Percentiles rank a stretch among this genome's conserved stretches.
Conservation (phyloP, 2,329 filamentous ascomycete species). For the Exophiala spinifera region DNA sequence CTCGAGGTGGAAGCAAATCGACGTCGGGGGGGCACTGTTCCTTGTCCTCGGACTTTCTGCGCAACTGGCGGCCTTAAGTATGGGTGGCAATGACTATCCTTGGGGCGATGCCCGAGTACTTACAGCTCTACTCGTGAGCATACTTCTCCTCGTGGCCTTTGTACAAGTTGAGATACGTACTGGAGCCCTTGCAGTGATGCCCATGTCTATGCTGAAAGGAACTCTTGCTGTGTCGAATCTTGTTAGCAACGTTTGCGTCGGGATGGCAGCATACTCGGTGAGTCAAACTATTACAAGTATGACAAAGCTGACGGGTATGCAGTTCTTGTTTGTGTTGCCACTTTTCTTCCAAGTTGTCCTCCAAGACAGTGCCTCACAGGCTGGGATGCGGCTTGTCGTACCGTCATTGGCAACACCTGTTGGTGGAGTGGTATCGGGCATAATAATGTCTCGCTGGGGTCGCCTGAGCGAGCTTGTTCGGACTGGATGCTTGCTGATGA, state of each 20-base stretch:
- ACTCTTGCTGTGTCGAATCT: constrained; percentile 55
- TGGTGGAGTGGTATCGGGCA: constrained; percentile 44
- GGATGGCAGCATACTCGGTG: constrained; percentile 61
- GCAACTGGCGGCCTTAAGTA: constrained; percentile 48
- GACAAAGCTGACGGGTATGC: neutral
- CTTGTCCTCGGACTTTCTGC: constrained; percentile 58
- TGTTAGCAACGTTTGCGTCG: constrained; percentile 58
- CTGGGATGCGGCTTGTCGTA: constrained; percentile 44
- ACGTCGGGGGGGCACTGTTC: constrained; percentile 56
- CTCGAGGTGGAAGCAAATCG: constrained; percentile 52
- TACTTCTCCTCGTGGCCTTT: constrained; percentile 39
- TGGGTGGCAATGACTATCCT: constrained; percentile 47
- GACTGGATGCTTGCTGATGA: constrained; percentile 43
- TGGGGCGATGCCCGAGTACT: constrained; percentile 45
- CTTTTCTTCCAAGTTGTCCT: constrained; percentile 45
- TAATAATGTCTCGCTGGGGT: constrained; percentile 50
- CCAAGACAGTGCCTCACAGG: constrained; percentile 44
- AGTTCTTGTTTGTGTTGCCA: constrained; percentile 49
- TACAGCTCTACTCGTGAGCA: constrained; percentile 37
- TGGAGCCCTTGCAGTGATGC: constrained; percentile 44
- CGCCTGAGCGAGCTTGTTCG: constrained; percentile 42
- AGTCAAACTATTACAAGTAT: constrained; percentile 30
- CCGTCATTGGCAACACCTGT: constrained; percentile 47
- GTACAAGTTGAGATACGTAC: constrained; percentile 42
- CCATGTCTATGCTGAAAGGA: constrained; percentile 53